Conservation (phyloP, 768 basidiomycete genomes). For the Mycena latifolia region DNA sequence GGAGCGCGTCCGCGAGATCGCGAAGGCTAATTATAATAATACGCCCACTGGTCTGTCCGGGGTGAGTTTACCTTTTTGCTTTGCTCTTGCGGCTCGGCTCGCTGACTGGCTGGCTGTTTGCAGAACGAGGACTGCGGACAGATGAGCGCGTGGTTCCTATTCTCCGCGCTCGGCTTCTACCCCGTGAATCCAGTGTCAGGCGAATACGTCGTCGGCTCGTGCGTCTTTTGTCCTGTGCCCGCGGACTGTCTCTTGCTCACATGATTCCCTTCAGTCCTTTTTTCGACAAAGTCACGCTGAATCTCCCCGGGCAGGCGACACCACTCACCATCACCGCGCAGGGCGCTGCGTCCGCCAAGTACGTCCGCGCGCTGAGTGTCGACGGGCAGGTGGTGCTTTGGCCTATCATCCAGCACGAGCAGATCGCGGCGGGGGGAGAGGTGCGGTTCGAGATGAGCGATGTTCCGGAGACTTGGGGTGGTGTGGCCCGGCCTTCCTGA, state of each 20-base stretch:
- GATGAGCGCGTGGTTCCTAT: constrained; percentile 92
- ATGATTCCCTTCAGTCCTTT: constrained; percentile 52
- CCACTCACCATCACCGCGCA: constrained; percentile 65
- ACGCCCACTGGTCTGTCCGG: constrained; percentile 80
- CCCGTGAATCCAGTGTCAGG: constrained; percentile 86
- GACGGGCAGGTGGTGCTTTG: constrained; percentile 58
- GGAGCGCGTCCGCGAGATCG: constrained; percentile 77
- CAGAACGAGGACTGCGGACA: constrained; percentile 93
- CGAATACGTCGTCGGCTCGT: constrained; percentile 75
- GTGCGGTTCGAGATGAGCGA: constrained; percentile 77
- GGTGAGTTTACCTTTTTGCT: constrained; percentile 52
- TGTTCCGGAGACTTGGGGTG: constrained; percentile 57
- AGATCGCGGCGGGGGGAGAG: constrained; percentile 68
- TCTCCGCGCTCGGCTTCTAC: constrained; percentile 87
- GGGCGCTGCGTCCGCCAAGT: constrained; percentile 71
- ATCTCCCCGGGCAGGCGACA: constrained; percentile 57
- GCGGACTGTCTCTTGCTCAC: too few relatives aligned
- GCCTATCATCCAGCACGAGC: constrained; percentile 71
- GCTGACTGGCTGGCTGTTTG: neutral
- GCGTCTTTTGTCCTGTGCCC: neutral
- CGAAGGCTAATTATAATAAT: constrained; percentile 72
- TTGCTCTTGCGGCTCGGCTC: neutral
- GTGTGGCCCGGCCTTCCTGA: neutral
- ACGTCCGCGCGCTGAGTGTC: constrained; percentile 69
- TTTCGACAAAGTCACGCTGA: constrained; percentile 65